These are phyloP conservation scores for Bacidia rubella DNA, from an alignment of 495 filamentous ascomycete genomes.

Conservation along the genomic window DNA sequence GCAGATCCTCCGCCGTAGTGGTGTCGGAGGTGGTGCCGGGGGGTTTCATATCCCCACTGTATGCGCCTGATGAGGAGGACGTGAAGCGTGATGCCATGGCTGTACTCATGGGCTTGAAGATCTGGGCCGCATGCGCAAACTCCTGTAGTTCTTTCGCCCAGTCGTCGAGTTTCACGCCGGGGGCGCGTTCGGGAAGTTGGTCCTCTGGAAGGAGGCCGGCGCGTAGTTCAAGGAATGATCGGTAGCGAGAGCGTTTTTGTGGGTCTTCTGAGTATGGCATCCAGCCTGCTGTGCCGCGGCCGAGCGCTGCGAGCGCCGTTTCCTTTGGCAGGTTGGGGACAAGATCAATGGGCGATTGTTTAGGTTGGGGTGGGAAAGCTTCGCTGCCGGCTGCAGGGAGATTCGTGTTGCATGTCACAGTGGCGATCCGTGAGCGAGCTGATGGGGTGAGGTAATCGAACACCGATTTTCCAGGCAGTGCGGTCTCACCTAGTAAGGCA, in stretches of 20 bases:
- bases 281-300: slow-evolving; percentile 56
- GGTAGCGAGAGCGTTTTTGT: slow-evolving; percentile 63
- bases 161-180: slow-evolving; percentile 50
- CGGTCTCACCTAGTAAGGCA: slow-evolving; percentile 65
- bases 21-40: slow-evolving; percentile 20
- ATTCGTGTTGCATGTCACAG: slow-evolving; percentile 59
- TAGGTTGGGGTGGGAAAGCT: slow-evolving; percentile 39
- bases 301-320: slow-evolving; percentile 60
- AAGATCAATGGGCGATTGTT: slow-evolving; percentile 45
- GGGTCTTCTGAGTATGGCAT: slow-evolving; percentile 81
- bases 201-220: slow-evolving; percentile 46
- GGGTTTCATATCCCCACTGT: slow-evolving; percentile 31
- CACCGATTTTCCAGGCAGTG: slow-evolving; percentile 81
- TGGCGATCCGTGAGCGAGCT: slow-evolving; percentile 61
- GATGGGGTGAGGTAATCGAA: slow-evolving; percentile 86
- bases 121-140: slow-evolving; percentile 75
- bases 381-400: slow-evolving; percentile 70
- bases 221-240: slow-evolving; percentile 62
- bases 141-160: slow-evolving; percentile 73
- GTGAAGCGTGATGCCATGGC: slow-evolving; percentile 90
- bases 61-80: slow-evolving; percentile 38
- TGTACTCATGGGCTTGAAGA: slow-evolving; percentile 85
- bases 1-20: slow-evolving; percentile 23
- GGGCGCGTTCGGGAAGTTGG: slow-evolving; percentile 42
- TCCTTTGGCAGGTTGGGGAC: slow-evolving; percentile 64